A percentile compares a stretch with the other conserved stretches of the same genome.
Evolutionary conservation across 2,329 filamentous ascomycete species (phyloP).

Genomic region (Penicillium sp.): DNA sequence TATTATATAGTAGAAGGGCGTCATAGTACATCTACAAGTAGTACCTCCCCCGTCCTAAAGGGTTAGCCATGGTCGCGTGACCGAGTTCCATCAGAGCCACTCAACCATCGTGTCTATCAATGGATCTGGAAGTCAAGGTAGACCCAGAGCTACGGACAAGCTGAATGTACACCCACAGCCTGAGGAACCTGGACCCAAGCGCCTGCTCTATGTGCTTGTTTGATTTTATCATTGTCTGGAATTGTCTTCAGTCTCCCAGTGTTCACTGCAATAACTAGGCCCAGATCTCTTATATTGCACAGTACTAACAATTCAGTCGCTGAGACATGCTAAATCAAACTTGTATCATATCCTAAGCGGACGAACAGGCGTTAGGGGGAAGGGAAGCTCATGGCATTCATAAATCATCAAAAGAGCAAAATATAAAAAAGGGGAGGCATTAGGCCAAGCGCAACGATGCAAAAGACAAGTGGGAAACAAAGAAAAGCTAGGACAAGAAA

Average conservation of each 20-base stretch:
- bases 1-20: not conserved
- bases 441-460: not conserved
- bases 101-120: not conserved
- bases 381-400: slow-evolving; percentile 8
- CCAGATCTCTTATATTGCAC: not conserved
- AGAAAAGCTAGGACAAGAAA: not conserved
- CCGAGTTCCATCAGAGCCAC: no score
- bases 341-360: slow-evolving; percentile 4
- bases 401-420: slow-evolving; percentile 7
- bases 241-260: not conserved
- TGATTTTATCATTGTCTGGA: not conserved
- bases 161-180: not conserved
- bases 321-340: slow-evolving; percentile 1
- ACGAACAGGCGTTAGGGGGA: not conserved
- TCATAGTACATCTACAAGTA: not conserved
- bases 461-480: not conserved
- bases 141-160: not conserved
- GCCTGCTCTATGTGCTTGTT: no score
- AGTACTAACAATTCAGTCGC: not conserved
- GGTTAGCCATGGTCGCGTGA: no score
- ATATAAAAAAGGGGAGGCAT: not conserved
- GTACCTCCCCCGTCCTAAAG: no score
- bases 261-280: not conserved
- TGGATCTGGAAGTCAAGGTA: not conserved
- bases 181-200: not conserved